phyloP scores from a whole-genome alignment of 805 yeast genomes.

The Sugiyamaella qingdaonensis region DNA sequence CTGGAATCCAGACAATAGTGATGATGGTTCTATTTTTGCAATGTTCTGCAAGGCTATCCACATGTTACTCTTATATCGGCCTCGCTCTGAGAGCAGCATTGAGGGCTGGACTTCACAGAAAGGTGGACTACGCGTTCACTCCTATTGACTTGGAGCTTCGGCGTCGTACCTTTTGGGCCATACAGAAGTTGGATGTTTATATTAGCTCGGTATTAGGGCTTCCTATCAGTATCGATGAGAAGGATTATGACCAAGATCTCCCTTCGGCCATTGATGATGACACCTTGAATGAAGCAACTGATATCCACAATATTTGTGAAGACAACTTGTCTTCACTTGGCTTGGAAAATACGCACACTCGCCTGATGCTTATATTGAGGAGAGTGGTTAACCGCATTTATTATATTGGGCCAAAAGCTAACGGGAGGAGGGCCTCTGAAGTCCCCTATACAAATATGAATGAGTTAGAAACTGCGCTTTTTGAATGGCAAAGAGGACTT shows the following conservation, averaged over 20 bases:
- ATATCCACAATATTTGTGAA: conserved; percentile 41
- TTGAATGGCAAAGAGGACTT: conserved; percentile 65
- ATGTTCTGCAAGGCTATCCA: conserved; percentile 78
- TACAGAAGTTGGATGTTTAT: conserved; percentile 84
- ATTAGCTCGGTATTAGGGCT: conserved; percentile 82
- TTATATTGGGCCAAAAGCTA: conserved; percentile 43
- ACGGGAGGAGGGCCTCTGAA: conserved; percentile 9
- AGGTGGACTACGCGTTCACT: conserved; percentile 56
- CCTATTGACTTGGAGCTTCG: conserved; percentile 79
- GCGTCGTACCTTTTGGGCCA: conserved; percentile 81
- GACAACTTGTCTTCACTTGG: conserved; percentile 64
- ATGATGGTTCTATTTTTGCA: conserved; percentile 82
- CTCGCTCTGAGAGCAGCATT: conserved; percentile 77
- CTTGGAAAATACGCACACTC: conserved; percentile 82
- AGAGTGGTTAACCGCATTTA: conserved; percentile 69
- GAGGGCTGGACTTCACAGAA: conserved; percentile 80
- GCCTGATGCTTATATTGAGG: conserved; percentile 62
- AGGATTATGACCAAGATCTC: conserved; percentile 80
- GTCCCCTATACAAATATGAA: conserved; percentile 41
- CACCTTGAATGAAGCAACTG: conserved; percentile 62
- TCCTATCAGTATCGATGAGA: conserved; percentile 69
- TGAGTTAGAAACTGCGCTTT: conserved; percentile 62
- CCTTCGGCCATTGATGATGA: conserved; percentile 86
- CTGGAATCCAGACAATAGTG: conserved; percentile 77
- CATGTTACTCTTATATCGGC: conserved; percentile 86